Evolutionary conservation across 2,329 filamentous ascomycete genomes (phyloP).

Genomic region (Pseudogymnoascus sp.): DNA sequence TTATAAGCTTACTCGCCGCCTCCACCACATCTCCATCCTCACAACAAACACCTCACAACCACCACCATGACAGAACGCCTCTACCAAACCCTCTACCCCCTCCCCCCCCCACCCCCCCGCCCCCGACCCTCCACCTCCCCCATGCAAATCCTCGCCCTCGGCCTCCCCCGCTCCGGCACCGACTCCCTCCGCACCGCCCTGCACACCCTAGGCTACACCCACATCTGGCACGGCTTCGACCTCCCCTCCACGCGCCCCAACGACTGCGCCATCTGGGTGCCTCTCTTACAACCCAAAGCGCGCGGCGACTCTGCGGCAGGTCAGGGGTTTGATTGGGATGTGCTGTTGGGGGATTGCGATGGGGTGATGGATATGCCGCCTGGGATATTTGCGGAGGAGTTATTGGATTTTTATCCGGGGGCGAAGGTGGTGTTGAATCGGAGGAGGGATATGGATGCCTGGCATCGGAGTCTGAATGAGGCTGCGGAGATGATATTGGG

Average conservation of each 20-base stretch:
- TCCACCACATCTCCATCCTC: neutral
- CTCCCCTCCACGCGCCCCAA: slow-evolving; percentile 12
- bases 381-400: slow-evolving; percentile 28
- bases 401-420: slow-evolving; percentile 29
- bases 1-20: neutral
- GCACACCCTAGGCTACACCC: slow-evolving; percentile 9
- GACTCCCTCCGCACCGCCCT: slow-evolving; percentile 4
- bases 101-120: neutral
- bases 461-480: slow-evolving; percentile 18
- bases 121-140: neutral
- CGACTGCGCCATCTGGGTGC: slow-evolving; percentile 28
- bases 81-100: neutral
- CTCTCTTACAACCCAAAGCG: slow-evolving; percentile 22
- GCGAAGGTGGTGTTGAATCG: slow-evolving; percentile 30
- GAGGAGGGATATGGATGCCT: slow-evolving; percentile 23
- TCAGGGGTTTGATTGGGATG: neutral
- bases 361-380: slow-evolving; percentile 27
- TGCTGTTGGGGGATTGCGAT: neutral
- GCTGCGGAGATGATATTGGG: neutral
- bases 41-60: neutral
- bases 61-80: neutral
- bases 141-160: slow-evolving; percentile 28
- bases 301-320: neutral
- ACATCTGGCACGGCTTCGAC: slow-evolving; percentile 16
- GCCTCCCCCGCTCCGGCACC: slow-evolving; percentile 28